Evolutionary conservation across 2,329 filamentous ascomycete genomes (phyloP), one percentile per base, ranked within the genome.

Genomic region (Nothopassalora personata): DNA sequence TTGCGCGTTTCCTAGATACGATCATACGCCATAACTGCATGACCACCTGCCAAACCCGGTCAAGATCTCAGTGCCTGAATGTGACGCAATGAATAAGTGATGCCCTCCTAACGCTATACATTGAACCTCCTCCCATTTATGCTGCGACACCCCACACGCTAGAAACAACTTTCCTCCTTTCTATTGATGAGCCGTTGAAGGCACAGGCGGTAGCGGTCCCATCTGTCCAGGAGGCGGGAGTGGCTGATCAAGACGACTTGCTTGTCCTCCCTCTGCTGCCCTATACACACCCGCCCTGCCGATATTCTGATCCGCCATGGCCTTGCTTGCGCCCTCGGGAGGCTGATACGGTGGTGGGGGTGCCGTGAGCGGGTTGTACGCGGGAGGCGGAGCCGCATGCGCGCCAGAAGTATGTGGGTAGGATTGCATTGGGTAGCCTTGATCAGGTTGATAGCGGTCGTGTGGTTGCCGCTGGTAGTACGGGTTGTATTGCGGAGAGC

Each of bases 281-380:
- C 59, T 34, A 23, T 57, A 49, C 59, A 59, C 50, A 39, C 39
- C 39, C 39, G 56, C 15, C n/a, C n/a, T 49, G 34, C 57, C 51
- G 43, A 65, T 66, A 46, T 66, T 68, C 62, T 74, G 72, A 56
- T 74, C 69, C 46, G 71, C 69, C 54, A 69, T 61, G 4, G 68
- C 67, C 59, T 74, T 74, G 54, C 65, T 71, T 13, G 63, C 69
- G 30, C 72, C 72, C 49, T 67, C 59, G 27, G 72, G 72, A 48
- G 72, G 72, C 64, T 69, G 66, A 60, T 74, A 74, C 8, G 69
- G 66, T 28, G 72, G 72, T 45, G 70, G 70, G 27, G 71, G 71
- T 15, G 67, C 65, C 9, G 69, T 68, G 34, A 60, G 64, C 10
- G 59, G 59, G 34, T 71, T 67, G 61, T 73, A 73, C 13, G 72